These are phyloP conservation scores for Metschnikowia henanensis DNA, from an alignment of 805 yeast species.

Conservation along the genomic window DNA sequence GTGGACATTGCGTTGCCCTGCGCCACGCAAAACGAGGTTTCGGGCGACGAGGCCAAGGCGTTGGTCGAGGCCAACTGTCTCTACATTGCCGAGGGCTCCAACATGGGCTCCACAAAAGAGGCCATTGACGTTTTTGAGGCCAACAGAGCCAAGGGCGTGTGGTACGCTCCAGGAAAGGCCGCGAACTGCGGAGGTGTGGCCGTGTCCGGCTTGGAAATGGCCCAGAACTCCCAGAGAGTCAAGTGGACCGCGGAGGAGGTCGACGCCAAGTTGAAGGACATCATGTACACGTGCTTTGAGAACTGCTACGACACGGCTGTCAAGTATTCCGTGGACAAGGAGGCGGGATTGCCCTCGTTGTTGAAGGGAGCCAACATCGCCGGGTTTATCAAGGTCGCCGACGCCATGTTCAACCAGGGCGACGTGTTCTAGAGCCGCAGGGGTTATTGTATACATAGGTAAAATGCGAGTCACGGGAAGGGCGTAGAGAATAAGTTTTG, in stretches of 20 bases:
- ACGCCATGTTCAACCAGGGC: slow-evolving; percentile 98
- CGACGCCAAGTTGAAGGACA: slow-evolving; percentile 84
- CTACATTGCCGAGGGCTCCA: slow-evolving; percentile 98
- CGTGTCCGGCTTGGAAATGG: slow-evolving; percentile 98
- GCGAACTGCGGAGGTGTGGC: slow-evolving; percentile 99
- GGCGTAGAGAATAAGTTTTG: no score
- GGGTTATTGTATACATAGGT: background rate
- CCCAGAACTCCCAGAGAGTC: slow-evolving; percentile 96
- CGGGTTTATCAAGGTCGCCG: slow-evolving; percentile 97
- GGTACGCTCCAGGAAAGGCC: slow-evolving; percentile 99
- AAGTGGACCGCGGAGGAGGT: slow-evolving; percentile 92
- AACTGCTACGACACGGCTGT: slow-evolving; percentile 88
- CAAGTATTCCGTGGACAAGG: slow-evolving; percentile 72
- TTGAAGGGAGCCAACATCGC: slow-evolving; percentile 99
- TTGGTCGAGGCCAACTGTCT: slow-evolving; percentile 89
- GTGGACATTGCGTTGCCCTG: slow-evolving; percentile 96
- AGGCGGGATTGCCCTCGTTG: slow-evolving; percentile 78
- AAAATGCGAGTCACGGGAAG: no score
- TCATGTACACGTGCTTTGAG: slow-evolving; percentile 91
- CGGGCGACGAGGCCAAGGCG: slow-evolving; percentile 95
- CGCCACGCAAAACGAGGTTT: slow-evolving; percentile 98
- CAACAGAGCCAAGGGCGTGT: slow-evolving; percentile 65
- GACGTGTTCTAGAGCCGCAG: slow-evolving; percentile 50
- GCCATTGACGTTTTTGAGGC: slow-evolving; percentile 95
- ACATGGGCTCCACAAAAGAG: slow-evolving; percentile 98